Conservation (phyloP, 768 basidiomycete species). For the Holtermannia corniformis region DNA sequence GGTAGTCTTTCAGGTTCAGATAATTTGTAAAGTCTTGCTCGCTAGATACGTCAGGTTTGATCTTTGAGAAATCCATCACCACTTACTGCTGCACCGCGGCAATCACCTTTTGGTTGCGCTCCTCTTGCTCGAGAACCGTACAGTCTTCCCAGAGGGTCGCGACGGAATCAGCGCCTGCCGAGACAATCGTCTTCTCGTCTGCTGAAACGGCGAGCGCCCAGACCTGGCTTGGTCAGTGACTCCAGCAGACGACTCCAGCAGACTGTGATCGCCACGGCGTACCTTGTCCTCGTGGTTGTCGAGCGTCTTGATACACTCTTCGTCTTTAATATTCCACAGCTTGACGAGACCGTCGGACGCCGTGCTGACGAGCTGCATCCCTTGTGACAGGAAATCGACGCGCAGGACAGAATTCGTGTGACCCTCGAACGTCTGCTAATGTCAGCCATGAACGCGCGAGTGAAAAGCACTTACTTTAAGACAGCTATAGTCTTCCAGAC, state of each 20-base stretch:
- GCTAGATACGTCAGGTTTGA: slow-evolving; percentile 46
- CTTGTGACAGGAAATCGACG: slow-evolving; percentile 77
- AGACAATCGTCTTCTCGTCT: slow-evolving; percentile 77
- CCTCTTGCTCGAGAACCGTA: slow-evolving; percentile 68
- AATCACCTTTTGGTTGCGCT: slow-evolving; percentile 62
- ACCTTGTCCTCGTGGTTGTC: slow-evolving; percentile 99
- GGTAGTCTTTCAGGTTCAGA: slow-evolving; percentile 76
- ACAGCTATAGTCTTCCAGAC: slow-evolving; percentile 83
- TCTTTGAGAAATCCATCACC: too few relatives aligned
- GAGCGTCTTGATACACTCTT: slow-evolving; percentile 75
- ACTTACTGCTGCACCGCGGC: slow-evolving; percentile 72
- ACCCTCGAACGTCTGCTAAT: slow-evolving; percentile 83
- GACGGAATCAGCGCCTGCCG: slow-evolving; percentile 91
- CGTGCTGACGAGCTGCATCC: slow-evolving; percentile 75
- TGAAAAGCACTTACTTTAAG: slow-evolving; percentile 47
- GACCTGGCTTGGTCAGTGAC: slow-evolving; percentile 51
- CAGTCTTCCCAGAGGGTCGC: slow-evolving; percentile 96
- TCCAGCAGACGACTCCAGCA: neutral
- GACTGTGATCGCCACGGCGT: neutral
- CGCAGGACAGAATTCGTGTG: slow-evolving; percentile 94
- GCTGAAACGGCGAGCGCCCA: slow-evolving; percentile 82
- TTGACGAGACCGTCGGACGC: slow-evolving; percentile 94
- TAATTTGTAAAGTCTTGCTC: slow-evolving; percentile 95
- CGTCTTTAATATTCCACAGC: slow-evolving; percentile 82
- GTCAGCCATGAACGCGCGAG: neutral